A percentile compares a stretch with the other conserved stretches of the same genome.
Evolutionary conservation across 75 land plant species (phyloP).

Genomic region (Adiantum capillusveneris): DNA sequence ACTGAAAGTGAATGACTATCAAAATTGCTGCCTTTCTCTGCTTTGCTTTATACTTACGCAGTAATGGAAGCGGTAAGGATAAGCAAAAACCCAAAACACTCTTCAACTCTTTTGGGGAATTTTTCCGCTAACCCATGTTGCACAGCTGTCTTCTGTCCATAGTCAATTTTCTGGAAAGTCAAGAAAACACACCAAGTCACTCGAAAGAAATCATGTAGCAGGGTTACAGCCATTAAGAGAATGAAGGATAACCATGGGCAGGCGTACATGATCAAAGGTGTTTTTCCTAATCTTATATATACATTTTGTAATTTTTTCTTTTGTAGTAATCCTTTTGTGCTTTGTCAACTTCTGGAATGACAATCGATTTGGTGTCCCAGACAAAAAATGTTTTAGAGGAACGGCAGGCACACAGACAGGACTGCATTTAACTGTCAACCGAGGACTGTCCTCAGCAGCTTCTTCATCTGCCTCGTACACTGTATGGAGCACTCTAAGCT

Average conservation of each 20-base stretch:
- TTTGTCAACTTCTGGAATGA: conserved; percentile 8
- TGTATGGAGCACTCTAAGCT: conserved; percentile 19
- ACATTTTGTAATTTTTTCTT: background rate
- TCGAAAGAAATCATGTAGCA: background rate
- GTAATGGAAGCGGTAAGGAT: conserved; percentile 15
- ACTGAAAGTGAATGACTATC: background rate
- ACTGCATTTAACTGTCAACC: conserved; percentile 9
- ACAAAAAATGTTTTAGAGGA: conserved; percentile 11
- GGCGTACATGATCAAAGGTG: conserved; percentile 21
- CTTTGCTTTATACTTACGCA: conserved; percentile 24
- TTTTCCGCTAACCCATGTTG: conserved; percentile 21
- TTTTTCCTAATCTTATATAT: conserved; percentile 4
- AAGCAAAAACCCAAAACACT: conserved; percentile 20
- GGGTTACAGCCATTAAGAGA: background rate
- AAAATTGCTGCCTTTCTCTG: too few relatives aligned
- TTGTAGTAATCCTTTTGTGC: conserved; percentile 2
- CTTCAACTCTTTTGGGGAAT: conserved; percentile 10
- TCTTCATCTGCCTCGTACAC: conserved; percentile 27
- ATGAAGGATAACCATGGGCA: too few relatives aligned
- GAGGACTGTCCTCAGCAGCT: conserved; percentile 9
- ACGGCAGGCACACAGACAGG: conserved; percentile 10
- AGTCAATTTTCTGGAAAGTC: conserved; percentile 14
- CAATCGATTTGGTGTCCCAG: conserved; percentile 8
- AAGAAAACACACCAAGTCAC: background rate
- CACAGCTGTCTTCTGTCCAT: conserved; percentile 6